Conservation (phyloP, 2,329 filamentous ascomycete species). For the Hymenoscyphus fructigenus region DNA sequence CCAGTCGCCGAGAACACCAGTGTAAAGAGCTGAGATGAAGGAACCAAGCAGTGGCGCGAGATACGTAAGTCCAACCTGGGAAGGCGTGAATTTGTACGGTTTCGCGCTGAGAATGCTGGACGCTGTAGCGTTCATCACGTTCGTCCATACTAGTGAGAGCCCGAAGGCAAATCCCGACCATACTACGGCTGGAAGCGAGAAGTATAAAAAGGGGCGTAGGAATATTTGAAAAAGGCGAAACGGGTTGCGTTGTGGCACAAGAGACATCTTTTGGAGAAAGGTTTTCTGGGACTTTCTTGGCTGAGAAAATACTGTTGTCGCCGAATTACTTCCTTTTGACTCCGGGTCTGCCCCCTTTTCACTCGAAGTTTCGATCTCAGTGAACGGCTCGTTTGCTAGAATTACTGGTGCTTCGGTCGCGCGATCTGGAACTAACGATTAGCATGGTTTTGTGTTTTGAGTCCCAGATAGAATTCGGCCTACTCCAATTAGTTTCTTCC, state of each 20-base stretch:
- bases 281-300: slow-evolving; percentile 10
- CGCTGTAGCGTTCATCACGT: slow-evolving; percentile 39
- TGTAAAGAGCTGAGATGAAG: slow-evolving; percentile 12
- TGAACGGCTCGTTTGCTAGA: no score
- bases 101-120: slow-evolving; percentile 34
- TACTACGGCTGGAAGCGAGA: slow-evolving; percentile 37
- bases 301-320: no score
- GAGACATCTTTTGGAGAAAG: slow-evolving; percentile 31
- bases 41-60: slow-evolving; percentile 34
- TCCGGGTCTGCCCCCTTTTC: no score
- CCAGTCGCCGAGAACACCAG: slow-evolving; percentile 34
- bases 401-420: no score
- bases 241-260: slow-evolving; percentile 28
- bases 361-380: no score
- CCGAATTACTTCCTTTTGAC: no score
- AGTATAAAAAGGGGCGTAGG: slow-evolving; percentile 34
- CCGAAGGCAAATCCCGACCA: slow-evolving; percentile 40
- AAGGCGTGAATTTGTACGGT: slow-evolving; percentile 39
- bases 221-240: slow-evolving; percentile 34
- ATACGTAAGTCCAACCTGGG: slow-evolving; percentile 38
- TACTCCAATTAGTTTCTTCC: slow-evolving; percentile 53
- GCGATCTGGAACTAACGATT: no score
- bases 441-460: no score
- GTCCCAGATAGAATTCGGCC: no score
- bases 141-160: slow-evolving; percentile 39